Base-by-base conservation (phyloP, 306 rosid genomes). In the Casuarina glauca region DNA sequence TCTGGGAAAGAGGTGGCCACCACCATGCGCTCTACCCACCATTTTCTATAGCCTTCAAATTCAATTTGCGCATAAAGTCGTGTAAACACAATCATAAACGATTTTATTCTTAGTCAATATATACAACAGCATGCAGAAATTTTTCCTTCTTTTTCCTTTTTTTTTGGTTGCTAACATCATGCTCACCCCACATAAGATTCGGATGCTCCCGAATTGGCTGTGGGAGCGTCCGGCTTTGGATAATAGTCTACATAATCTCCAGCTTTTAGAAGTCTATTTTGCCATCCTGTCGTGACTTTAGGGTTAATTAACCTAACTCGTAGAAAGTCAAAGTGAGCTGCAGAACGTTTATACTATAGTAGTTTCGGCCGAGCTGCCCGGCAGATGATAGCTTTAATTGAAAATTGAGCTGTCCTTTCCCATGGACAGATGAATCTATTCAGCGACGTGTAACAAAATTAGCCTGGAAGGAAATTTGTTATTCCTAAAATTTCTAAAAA, bases 1-100 rank as follows among this genome's bases (percentile, higher is more conserved):
- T 86, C 88, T 76, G 44, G 74, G 15, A 73, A 85, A 85, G 71
- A 76, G 85, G 71, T 77, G 63, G 79, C 81, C 85, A 82, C 82
- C 83, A 72, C 76, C 82, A 81, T 49, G 54, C 43, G 35, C 77
- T 78, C 55, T 49, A 81, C 85, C 85, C 49, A 86, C 82, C 81
- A 81, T 75, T 80, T 79, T 74, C 35, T 16, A 49, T 74, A 32
- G 19, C 70, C 16, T 76, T 53, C 41, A 35, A 49, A 64, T 70
- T 43, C 46, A 44, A 51, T 63, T 77, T 43, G 57, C 50, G 3
- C 55, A 54, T 49, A 81, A 79, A 81, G 83, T 76, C 41, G 73
- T 79, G 74, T 76, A 70, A 76, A 78, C 79, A 70, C 42, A 60
- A 74, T 83, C 83, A 75, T 44, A 53, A 35, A 11, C 20, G 45